Base-by-base conservation (phyloP, 768 basidiomycete genomes). In the Lyophyllum atratum region DNA sequence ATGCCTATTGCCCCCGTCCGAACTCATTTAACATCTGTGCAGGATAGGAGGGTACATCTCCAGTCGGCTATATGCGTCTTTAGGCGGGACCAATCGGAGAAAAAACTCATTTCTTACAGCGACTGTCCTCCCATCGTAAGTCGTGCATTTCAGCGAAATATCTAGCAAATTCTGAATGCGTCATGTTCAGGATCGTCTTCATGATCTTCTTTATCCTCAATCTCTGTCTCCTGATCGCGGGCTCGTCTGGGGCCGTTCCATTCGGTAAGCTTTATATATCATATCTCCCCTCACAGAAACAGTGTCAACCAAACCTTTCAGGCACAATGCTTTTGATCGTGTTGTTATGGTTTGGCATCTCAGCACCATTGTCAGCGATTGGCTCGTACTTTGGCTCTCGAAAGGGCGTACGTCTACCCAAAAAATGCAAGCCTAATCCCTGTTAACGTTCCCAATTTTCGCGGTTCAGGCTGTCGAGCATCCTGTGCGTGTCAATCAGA, bases 231-330 rank as follows among this genome's bases (percentile, higher is more conserved):
- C 76, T 98, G 55, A 75, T 81, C 2, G 89, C 91, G 15, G 86
- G 86, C 3, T 95, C 95, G 1, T 96, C 95, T 5, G 96, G 96
- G 9, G 96, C 96, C 11, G 93, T 99, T 42, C 96, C 96, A 3
- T 96, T 98, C 70, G 93, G 95, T 86, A 63, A 54, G 76, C 69
- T 3, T 6, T 11, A n/a, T 25, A 24, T 24, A 37, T 34, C 7
- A 33, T 43, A 22, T 24, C n/a, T n/a, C n/a, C n/a, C n/a, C n/a
- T n/a, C 15, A 29, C 42, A 33, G n/a, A 12, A 45, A 29, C 10
- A 19, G 64, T 15, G 24, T 40, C n/a, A 44, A 24, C 29, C 52
- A 45, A 45, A 28, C 25, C 34, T 25, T 54, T 4, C 17, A 91
- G 89, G 87, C 45, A 95, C 93, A 0, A 89, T 95, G 83, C 76